These are phyloP conservation scores for Penicillium paneum DNA, from an alignment of 2,329 filamentous ascomycete species.

Conservation along the genomic window DNA sequence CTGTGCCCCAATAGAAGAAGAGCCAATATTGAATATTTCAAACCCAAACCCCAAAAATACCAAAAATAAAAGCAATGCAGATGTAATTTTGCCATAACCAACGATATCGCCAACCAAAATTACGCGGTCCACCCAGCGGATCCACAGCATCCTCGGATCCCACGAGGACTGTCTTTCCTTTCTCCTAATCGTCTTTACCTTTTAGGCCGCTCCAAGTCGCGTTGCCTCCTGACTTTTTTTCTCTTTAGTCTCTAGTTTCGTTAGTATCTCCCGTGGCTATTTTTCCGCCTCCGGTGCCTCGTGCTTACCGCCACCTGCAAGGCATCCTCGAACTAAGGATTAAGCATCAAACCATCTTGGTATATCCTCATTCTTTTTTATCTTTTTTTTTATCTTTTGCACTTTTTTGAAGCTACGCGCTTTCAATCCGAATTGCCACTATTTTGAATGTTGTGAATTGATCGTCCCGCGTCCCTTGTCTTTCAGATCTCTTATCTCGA, in stretches of 20 bases:
- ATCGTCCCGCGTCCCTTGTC: constrained; percentile 5
- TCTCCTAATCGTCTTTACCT: constrained; percentile 21
- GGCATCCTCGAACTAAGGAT: constrained; percentile 39
- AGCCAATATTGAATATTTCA: background rate
- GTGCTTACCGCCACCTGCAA: constrained; percentile 40
- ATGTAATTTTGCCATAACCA: constrained; percentile 7
- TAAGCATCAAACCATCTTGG: constrained; percentile 43
- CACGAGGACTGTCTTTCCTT: constrained; percentile 18
- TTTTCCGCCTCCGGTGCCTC: constrained; percentile 29
- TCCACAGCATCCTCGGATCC: constrained; percentile 39
- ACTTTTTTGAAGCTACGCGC: background rate
- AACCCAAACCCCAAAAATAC: background rate
- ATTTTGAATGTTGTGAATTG: constrained; percentile 5
- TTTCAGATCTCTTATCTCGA: constrained; percentile 5
- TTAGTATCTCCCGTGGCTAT: background rate
- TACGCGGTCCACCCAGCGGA: constrained; percentile 20
- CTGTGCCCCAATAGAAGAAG: background rate
- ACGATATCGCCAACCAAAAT: constrained; percentile 18
- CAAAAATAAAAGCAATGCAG: background rate
- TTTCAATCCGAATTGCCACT: background rate
- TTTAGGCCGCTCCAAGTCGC: constrained; percentile 28
- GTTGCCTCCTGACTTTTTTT: constrained; percentile 20
- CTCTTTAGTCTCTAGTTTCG: constrained; percentile 12
- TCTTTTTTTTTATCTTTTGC: background rate
- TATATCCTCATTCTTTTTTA: constrained; percentile 16